Evolutionary conservation across 1,284 basidiomycete species (phyloP).

Genomic region (Ustilago nuda): DNA sequence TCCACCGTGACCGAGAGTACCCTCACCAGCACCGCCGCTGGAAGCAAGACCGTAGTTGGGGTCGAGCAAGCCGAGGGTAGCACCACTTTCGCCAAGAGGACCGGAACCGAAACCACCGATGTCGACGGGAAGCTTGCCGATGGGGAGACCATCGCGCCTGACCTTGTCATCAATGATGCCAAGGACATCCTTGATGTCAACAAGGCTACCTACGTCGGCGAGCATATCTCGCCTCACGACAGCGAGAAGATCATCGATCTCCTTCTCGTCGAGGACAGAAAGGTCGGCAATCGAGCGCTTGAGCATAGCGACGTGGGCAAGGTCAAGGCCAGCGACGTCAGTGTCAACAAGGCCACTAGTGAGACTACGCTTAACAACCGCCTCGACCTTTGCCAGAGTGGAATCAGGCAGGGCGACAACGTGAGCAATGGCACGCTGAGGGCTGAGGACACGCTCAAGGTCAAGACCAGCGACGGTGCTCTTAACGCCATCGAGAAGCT

Average conservation of each 20-base stretch:
- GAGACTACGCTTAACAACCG: constrained; percentile 4
- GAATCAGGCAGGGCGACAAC: constrained; percentile 23
- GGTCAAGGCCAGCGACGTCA: constrained; percentile 3
- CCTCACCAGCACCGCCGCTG: background rate
- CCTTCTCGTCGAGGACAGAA: constrained; percentile 6
- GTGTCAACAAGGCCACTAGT: background rate
- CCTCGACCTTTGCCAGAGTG: constrained; percentile 12
- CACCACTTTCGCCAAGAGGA: background rate
- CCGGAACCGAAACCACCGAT: background rate
- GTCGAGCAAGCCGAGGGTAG: background rate
- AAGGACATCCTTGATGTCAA: constrained; percentile 1
- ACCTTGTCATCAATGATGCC: background rate
- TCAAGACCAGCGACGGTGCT: constrained; percentile 14
- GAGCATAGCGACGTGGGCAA: constrained; percentile 11
- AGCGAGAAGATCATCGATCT: constrained; percentile 7
- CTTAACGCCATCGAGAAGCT: constrained; percentile 14
- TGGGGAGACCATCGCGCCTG: constrained; percentile 1
- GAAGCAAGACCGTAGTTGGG: background rate
- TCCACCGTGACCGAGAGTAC: background rate
- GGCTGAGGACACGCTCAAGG: constrained; percentile 10
- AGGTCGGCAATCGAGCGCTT: constrained; percentile 27
- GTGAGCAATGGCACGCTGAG: constrained; percentile 32
- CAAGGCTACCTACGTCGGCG: constrained; percentile 1
- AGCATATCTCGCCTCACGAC: constrained; percentile 1
- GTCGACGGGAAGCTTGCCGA: background rate